Conservation (phyloP, 2,329 filamentous ascomycete species). For the Colletotrichum tanaceti region DNA sequence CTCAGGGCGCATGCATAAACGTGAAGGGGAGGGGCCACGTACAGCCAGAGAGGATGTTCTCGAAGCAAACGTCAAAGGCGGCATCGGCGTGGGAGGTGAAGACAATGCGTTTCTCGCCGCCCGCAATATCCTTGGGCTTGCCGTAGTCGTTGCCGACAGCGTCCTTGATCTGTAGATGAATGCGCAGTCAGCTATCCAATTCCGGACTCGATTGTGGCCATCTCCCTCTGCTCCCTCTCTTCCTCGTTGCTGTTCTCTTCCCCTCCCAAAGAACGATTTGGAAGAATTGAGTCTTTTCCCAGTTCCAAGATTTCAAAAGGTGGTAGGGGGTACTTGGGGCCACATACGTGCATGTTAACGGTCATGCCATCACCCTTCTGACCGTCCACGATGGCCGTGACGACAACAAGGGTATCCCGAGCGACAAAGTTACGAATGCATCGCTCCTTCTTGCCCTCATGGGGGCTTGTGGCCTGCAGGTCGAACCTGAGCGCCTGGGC, state of each 20-base stretch:
- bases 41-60: constrained; percentile 82
- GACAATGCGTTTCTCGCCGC: constrained; percentile 91
- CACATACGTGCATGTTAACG: constrained; percentile 89
- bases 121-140: constrained; percentile 87
- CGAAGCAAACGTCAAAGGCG: constrained; percentile 96
- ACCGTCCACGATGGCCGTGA: constrained; percentile 90
- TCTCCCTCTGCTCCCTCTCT: not conserved
- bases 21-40: constrained; percentile 52
- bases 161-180: constrained; percentile 81
- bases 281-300: not conserved
- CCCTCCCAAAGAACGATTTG: not conserved
- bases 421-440: constrained; percentile 97
- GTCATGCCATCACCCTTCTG: constrained; percentile 89
- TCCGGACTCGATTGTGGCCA: not conserved
- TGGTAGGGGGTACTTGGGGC: constrained; percentile 1
- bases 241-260: not conserved
- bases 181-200: constrained; percentile 26
- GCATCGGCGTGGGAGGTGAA: constrained; percentile 94
- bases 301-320: not conserved
- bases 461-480: constrained; percentile 73
- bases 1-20: not conserved
- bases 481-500: constrained; percentile 91
- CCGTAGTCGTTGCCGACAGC: constrained; percentile 96
- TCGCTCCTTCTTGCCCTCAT: constrained; percentile 78
- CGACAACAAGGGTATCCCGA: constrained; percentile 92